Evolutionary conservation across 2,329 filamentous ascomycete genomes (phyloP).

Genomic region (Aspergillus nomiae): DNA sequence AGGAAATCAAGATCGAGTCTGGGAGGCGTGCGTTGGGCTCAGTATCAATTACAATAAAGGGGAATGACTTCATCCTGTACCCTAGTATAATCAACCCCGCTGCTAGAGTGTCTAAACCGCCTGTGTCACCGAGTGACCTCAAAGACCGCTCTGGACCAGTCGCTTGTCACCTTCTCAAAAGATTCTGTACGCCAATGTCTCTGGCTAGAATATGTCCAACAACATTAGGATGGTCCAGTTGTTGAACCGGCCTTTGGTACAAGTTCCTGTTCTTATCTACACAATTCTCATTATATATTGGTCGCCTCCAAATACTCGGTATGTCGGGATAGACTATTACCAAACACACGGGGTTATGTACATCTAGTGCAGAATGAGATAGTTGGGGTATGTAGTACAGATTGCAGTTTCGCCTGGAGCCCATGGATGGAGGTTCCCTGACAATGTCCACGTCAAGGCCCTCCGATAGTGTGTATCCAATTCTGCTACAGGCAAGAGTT

Average conservation of each 20-base stretch:
- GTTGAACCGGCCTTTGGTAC: not conserved
- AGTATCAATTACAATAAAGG: no score
- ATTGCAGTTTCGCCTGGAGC: slow-evolving; percentile 19
- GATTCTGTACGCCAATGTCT: not conserved
- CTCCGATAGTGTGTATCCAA: slow-evolving; percentile 9
- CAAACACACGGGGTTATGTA: not conserved
- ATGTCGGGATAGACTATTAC: not conserved
- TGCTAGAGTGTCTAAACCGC: not conserved
- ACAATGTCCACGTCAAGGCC: slow-evolving; percentile 17
- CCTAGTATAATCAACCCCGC: not conserved
- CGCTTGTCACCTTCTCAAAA: not conserved
- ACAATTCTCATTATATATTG: not conserved
- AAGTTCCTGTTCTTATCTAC: not conserved
- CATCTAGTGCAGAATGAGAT: not conserved
- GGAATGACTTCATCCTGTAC: no score
- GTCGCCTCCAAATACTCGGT: not conserved
- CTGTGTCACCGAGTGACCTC: not conserved
- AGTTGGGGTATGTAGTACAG: not conserved
- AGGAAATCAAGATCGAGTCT: no score
- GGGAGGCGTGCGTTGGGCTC: no score
- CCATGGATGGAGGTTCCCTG: slow-evolving; percentile 20
- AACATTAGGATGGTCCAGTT: not conserved
- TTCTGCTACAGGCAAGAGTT: slow-evolving; percentile 8
- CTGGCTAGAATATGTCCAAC: not conserved
- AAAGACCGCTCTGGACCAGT: not conserved